phyloP scores from a whole-genome alignment of 352 stramenopile species.

The Globisporangium nunn region DNA sequence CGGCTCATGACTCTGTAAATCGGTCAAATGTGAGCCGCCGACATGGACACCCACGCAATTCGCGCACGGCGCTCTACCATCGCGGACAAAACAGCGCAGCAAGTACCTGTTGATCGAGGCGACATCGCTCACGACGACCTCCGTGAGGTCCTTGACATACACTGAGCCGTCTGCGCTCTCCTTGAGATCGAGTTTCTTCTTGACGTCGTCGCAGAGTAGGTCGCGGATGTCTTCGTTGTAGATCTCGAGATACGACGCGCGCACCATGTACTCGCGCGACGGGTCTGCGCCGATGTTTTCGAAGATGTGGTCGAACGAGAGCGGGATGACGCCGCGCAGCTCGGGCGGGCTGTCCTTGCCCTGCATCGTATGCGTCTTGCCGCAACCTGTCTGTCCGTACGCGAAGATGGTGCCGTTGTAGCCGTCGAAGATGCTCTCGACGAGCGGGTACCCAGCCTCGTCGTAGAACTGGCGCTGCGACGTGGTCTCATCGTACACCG shows the following conservation, averaged over 20 bases:
- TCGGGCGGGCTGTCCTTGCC: constrained; percentile 68
- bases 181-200: constrained; percentile 82
- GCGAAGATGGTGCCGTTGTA: constrained; percentile 92
- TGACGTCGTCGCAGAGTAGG: constrained; percentile 70
- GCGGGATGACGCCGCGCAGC: constrained; percentile 72
- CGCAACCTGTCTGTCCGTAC: constrained; percentile 83
- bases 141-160: constrained; percentile 88
- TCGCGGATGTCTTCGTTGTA: constrained; percentile 72
- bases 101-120: constrained; percentile 63
- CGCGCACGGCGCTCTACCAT: background rate
- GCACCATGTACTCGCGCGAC: constrained; percentile 73
- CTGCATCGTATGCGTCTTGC: constrained; percentile 86
- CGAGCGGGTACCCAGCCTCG: constrained; percentile 77
- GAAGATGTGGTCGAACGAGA: constrained; percentile 85
- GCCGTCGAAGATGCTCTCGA: constrained; percentile 88
- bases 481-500: constrained; percentile 84
- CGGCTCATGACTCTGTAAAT: constrained; percentile 47
- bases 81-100: background rate
- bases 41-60: background rate
- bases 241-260: constrained; percentile 74
- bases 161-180: constrained; percentile 75
- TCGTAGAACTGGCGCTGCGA: constrained; percentile 85
- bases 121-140: constrained; percentile 69
- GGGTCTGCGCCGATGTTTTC: constrained; percentile 72
- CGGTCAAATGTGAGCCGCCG: background rate